A percentile compares a stretch with the other conserved stretches of the same genome.
Evolutionary conservation across 2,329 filamentous ascomycete species (phyloP).

Genomic region (Grosmannia clavigera): DNA sequence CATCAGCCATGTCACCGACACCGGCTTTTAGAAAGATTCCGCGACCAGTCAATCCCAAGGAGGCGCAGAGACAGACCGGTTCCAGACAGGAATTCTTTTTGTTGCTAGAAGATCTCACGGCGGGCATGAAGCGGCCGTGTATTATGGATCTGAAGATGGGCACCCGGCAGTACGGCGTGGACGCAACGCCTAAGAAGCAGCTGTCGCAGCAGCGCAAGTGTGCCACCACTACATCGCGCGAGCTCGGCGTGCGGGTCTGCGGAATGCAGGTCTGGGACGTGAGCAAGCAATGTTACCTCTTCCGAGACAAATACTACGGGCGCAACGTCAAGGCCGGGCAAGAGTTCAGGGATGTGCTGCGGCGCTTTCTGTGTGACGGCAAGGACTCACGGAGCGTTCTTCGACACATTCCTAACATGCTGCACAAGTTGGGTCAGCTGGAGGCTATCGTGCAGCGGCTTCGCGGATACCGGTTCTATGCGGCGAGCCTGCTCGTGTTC

Average conservation of each 20-base stretch:
- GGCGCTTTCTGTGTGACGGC: conserved; percentile 83
- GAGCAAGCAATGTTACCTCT: conserved; percentile 72
- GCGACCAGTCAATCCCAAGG: conserved; percentile 62
- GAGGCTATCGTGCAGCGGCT: conserved; percentile 73
- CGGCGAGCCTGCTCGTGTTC: conserved; percentile 85
- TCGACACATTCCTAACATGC: conserved; percentile 74
- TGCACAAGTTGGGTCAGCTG: conserved; percentile 71
- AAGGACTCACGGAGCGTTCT: conserved; percentile 67
- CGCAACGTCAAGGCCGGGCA: conserved; percentile 74
- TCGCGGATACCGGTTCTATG: conserved; percentile 86
- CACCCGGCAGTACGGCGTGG: conserved; percentile 89
- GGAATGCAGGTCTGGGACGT: conserved; percentile 95
- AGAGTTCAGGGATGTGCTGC: conserved; percentile 82
- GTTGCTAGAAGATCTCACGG: conserved; percentile 84
- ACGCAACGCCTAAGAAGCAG: conserved; percentile 84
- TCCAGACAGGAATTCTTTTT: conserved; percentile 82
- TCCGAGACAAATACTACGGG: conserved; percentile 96
- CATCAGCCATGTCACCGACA: conserved; percentile 16
- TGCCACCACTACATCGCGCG: conserved; percentile 76
- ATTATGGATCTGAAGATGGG: conserved; percentile 99
- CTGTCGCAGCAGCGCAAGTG: conserved; percentile 89
- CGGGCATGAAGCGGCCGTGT: conserved; percentile 91
- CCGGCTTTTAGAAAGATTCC: conserved; percentile 28
- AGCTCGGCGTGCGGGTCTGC: conserved; percentile 86
- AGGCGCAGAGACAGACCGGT: conserved; percentile 52